A percentile compares a stretch with the other conserved stretches of the same genome.
Conservation (phyloP, 176 grass and related monocot species). For the Zoysia pacifica region DNA sequence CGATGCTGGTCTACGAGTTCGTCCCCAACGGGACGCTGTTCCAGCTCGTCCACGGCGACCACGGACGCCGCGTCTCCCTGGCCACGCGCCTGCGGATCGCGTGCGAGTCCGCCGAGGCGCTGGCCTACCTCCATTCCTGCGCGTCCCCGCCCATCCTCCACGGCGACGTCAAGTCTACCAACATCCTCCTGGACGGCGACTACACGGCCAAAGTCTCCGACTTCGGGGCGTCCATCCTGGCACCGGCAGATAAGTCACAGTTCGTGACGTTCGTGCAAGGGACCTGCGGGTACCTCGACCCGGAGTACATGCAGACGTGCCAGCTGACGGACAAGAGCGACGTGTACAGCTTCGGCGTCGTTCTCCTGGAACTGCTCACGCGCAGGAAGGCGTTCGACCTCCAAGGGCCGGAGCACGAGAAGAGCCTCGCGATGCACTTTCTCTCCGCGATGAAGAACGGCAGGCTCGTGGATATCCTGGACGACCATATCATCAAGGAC, state of each 20-base stretch:
- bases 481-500: background rate
- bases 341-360: constrained; percentile 52
- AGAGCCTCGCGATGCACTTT: background rate
- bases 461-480: background rate
- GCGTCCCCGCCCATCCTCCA: background rate
- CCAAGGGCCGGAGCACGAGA: background rate
- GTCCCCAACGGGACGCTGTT: background rate
- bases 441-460: background rate
- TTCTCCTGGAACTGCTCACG: constrained; percentile 18
- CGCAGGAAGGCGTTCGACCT: background rate
- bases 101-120: background rate
- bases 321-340: constrained; percentile 50
- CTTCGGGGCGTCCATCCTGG: background rate
- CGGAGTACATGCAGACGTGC: constrained; percentile 47
- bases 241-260: background rate
- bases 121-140: background rate
- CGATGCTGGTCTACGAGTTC: background rate
- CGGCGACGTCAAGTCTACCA: background rate
- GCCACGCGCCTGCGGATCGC: background rate
- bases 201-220: background rate
- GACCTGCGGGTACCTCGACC: background rate
- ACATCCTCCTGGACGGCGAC: background rate
- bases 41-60: background rate
- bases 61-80: background rate
- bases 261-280: background rate